Evolutionary conservation across 495 filamentous ascomycete species (phyloP), one percentile per base, ranked within the genome.

Genomic region (Penicillium angulare): DNA sequence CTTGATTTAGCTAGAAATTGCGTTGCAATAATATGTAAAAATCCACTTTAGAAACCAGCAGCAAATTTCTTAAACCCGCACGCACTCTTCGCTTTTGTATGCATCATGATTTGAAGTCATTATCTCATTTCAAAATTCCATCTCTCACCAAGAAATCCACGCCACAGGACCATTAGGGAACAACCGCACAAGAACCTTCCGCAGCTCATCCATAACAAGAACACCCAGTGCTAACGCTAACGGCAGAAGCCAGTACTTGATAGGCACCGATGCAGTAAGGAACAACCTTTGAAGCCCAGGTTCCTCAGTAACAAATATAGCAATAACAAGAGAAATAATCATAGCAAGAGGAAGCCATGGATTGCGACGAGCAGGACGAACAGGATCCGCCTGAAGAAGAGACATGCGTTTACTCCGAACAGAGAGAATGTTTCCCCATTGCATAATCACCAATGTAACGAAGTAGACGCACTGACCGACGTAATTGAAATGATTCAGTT

Each of bases 381-480:
- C 63, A 2, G 79, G 78, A 42, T 79, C 77, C 5, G 77, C 77
- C 43, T 79, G 76, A 6, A 79, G 58, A 38, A 80, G 60, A 22
- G 73, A 77, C 51, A 78, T 63, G 34, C 75, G 73, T 49, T 74
- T 74, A 50, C 71, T 80, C 23, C 77, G 74, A 9, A 79, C 69
- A 1, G 68, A 64, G 3, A 79, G 66, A 18, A 79, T 70, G 40
- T 79, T 78, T 24, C 73, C 74, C 76, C 75, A 79, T 49, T 79
- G 75, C 54, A 77, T 66, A 46, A 74, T 70, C 6, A 90, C 84
- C 7, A 90, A 68, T n/a, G 78, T 87, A 24, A 88, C 78, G 53
- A 90, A 89, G 56, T 89, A 89, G 29, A 89, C 80, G 20, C 77
- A 81, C 22, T 79, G 82, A 17, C 82, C 85, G 36, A 77, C 73